Percentiles rank a stretch among this genome's conserved stretches.
These are phyloP conservation scores for Cyclocybe cylindracea DNA, from an alignment of 768 basidiomycete species.

Conservation along the genomic window DNA sequence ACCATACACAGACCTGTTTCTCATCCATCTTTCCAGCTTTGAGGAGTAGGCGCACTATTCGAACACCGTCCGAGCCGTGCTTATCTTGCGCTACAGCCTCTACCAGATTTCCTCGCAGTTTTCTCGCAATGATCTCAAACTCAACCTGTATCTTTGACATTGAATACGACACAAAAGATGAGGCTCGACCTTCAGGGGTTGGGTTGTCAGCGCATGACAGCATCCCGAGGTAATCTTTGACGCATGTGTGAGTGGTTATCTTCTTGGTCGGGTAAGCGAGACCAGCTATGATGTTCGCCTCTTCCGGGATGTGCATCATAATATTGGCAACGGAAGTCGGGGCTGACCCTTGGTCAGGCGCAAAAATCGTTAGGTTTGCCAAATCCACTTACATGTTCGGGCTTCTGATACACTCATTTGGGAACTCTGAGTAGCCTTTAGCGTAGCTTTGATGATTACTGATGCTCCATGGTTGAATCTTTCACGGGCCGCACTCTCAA, in stretches of 20 bases:
- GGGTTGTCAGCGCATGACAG: constrained; percentile 86
- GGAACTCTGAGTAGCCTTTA: constrained; percentile 63
- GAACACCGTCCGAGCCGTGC: constrained; percentile 80
- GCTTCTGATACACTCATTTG: constrained; percentile 65
- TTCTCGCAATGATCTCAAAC: constrained; percentile 68
- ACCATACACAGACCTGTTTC: constrained; percentile 68
- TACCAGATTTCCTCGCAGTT: constrained; percentile 68
- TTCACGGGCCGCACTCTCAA: constrained; percentile 72
- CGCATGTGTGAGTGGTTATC: constrained; percentile 50
- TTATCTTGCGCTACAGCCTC: constrained; percentile 84
- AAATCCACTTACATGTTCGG: constrained; percentile 54
- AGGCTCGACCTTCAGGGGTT: constrained; percentile 49
- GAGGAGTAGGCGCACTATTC: constrained; percentile 77
- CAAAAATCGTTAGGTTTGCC: background rate
- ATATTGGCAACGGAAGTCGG: constrained; percentile 69
- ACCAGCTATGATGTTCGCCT: constrained; percentile 60
- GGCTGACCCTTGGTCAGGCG: constrained; percentile 35
- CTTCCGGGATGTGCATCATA: constrained; percentile 61
- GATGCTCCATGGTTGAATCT: constrained; percentile 76
- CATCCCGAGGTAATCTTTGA: constrained; percentile 84
- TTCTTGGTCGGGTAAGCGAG: constrained; percentile 59
- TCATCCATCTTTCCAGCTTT: constrained; percentile 93
- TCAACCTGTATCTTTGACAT: constrained; percentile 74
- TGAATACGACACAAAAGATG: constrained; percentile 72
- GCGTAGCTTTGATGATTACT: constrained; percentile 64